Conservation (phyloP, 2,329 filamentous ascomycete genomes). For the Zymoseptoria ardabiliae region DNA sequence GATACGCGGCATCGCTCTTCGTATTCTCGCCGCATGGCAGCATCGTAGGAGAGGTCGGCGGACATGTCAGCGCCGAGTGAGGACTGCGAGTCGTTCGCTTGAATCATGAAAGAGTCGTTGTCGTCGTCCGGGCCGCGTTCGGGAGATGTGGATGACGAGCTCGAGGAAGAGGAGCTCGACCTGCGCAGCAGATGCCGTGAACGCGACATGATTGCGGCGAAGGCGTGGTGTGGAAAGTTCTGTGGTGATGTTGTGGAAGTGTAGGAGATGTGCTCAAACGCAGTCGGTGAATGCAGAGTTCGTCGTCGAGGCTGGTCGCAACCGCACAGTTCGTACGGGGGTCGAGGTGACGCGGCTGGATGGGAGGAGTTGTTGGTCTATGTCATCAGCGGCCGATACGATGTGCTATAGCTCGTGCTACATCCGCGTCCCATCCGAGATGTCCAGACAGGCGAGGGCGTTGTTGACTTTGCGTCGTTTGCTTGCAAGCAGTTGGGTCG, state of each 20-base stretch:
- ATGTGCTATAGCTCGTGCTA: not conserved
- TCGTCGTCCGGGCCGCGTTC: constrained; percentile 76
- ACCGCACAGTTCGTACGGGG: not conserved
- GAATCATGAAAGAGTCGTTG: constrained; percentile 82
- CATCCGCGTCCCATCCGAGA: not conserved
- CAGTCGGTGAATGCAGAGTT: not conserved
- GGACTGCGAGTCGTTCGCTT: constrained; percentile 82
- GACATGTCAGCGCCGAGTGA: constrained; percentile 69
- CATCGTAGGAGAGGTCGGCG: constrained; percentile 53
- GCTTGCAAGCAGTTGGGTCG: not conserved
- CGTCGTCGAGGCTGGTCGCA: not conserved
- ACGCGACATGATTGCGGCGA: constrained; percentile 19
- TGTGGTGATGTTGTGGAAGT: not conserved
- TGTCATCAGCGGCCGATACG: not conserved
- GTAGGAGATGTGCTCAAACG: not conserved
- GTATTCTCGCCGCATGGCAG: constrained; percentile 47
- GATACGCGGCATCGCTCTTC: constrained; percentile 61
- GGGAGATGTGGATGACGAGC: constrained; percentile 67
- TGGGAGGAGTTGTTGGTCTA: not conserved
- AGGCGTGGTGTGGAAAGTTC: not conserved
- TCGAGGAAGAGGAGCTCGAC: constrained; percentile 34
- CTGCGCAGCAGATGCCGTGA: constrained; percentile 22
- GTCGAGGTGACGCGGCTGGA: not conserved
- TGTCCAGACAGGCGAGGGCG: not conserved
- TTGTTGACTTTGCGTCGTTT: not conserved